phyloP scores from a whole-genome alignment of 768 basidiomycete genomes.

The Lanmaoa rubissima region DNA sequence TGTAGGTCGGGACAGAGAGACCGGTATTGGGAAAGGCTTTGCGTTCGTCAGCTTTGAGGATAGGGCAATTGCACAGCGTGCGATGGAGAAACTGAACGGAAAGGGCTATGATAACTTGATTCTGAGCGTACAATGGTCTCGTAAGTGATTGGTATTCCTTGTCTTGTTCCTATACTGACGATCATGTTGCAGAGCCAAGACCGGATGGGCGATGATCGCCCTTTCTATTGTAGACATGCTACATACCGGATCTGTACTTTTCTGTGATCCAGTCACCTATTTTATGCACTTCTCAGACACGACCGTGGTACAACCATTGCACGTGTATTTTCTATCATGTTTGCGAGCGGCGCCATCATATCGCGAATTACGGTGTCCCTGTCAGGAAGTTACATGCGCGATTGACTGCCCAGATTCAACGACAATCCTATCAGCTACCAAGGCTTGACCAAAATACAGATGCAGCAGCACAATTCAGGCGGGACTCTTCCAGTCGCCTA shows the following conservation, averaged over 20 bases:
- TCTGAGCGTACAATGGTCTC: constrained; percentile 63
- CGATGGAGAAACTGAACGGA: constrained; percentile 90
- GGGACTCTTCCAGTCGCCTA: constrained; percentile 38
- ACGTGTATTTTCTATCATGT: neutral
- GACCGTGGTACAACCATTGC: neutral
- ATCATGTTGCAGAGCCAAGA: constrained; percentile 37
- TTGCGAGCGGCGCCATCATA: neutral
- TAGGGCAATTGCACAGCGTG: constrained; percentile 71
- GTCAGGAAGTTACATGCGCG: neutral
- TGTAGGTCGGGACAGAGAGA: constrained; percentile 92
- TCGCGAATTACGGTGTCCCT: neutral
- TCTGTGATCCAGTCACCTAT: neutral
- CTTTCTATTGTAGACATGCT: neutral
- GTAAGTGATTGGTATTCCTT: constrained; percentile 36
- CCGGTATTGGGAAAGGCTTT: constrained; percentile 93
- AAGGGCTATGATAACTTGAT: constrained; percentile 93
- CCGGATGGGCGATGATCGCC: constrained; percentile 36
- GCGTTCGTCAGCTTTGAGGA: constrained; percentile 97
- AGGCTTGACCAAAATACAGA: neutral
- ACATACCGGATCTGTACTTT: constrained; percentile 6
- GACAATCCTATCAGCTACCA: neutral
- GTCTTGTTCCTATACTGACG: neutral
- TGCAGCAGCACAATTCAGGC: constrained; percentile 9
- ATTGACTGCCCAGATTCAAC: neutral
- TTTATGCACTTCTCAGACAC: neutral